Conservation (phyloP, 2,329 filamentous ascomycete species). For the Ambrosiella cleistominuta region DNA sequence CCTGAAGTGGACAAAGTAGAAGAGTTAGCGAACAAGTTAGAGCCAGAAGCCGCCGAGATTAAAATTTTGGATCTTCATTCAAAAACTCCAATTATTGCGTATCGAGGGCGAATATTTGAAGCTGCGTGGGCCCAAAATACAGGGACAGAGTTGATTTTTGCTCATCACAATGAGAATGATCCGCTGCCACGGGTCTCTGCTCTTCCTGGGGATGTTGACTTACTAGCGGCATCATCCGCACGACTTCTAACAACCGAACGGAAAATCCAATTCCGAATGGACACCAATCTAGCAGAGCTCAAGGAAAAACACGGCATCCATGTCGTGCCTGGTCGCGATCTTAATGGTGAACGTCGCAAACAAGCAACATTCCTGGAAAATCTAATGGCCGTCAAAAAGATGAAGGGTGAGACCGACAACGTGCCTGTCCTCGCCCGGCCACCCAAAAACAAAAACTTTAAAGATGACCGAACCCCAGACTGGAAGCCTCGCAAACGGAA, state of each 20-base stretch:
- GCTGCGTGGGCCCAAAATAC: slow-evolving; percentile 70
- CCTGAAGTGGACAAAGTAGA: slow-evolving; percentile 4
- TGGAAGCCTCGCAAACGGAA: slow-evolving; percentile 16
- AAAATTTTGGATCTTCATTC: slow-evolving; percentile 76
- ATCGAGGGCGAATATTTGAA: slow-evolving; percentile 59
- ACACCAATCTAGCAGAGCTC: slow-evolving; percentile 18
- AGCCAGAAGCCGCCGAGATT: slow-evolving; percentile 27
- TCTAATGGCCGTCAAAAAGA: slow-evolving; percentile 45
- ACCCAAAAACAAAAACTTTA: slow-evolving; percentile 24
- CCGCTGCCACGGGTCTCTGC: slow-evolving; percentile 30
- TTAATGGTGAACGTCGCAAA: slow-evolving; percentile 29
- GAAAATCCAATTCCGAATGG: slow-evolving; percentile 32
- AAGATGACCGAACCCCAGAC: slow-evolving; percentile 26
- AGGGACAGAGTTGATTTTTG: slow-evolving; percentile 68
- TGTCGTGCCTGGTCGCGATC: slow-evolving; percentile 29
- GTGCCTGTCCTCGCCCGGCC: slow-evolving; percentile 42
- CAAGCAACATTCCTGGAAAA: slow-evolving; percentile 45
- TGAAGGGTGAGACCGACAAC: slow-evolving; percentile 45
- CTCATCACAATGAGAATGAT: slow-evolving; percentile 21
- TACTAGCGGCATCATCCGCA: slow-evolving; percentile 53
- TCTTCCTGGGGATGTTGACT: slow-evolving; percentile 43
- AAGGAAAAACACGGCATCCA: slow-evolving; percentile 26
- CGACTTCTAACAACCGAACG: slow-evolving; percentile 53
- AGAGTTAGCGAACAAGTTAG: slow-evolving; percentile 10
- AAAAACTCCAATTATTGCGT: slow-evolving; percentile 58